phyloP scores from a whole-genome alignment of 1,284 basidiomycete species.

The Ustilago trichophora region DNA sequence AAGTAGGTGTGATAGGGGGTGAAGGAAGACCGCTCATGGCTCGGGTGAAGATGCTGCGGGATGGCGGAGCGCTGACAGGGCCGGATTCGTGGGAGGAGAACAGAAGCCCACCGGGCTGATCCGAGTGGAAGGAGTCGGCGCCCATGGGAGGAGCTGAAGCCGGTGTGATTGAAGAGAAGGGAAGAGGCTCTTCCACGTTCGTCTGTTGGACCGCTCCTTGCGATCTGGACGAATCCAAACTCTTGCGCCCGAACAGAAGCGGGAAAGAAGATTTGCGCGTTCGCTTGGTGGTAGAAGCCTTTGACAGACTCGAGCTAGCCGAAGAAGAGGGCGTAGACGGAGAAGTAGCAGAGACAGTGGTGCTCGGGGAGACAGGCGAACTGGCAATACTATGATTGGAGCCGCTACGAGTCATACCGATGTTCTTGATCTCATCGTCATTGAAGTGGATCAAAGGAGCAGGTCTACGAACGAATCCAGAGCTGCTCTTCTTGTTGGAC shows the following conservation, averaged over 20 bases:
- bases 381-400: constrained; percentile 8
- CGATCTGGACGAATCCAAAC: constrained; percentile 6
- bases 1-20: constrained; percentile 20
- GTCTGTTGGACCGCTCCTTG: neutral
- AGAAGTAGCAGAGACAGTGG: neutral
- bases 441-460: constrained; percentile 27
- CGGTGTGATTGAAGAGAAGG: constrained; percentile 7
- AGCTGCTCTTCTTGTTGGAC: constrained; percentile 14
- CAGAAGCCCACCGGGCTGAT: constrained; percentile 15
- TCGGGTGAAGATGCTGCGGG: constrained; percentile 7
- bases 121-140: neutral
- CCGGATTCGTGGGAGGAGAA: constrained; percentile 4
- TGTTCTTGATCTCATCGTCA: constrained; percentile 9
- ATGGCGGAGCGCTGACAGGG: neutral
- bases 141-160: too few relatives aligned
- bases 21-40: constrained; percentile 7
- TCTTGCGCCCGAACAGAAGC: constrained; percentile 38
- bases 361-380: neutral
- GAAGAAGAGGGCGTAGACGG: neutral
- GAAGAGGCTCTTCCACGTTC: constrained; percentile 2
- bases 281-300: too few relatives aligned
- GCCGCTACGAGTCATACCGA: constrained; percentile 13
- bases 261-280: constrained; percentile 38
- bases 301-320: neutral
- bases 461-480: constrained; percentile 8